Evolutionary conservation across 371 early-diverging fungal genomes (phyloP), one percentile per base, ranked within the genome.

Genomic region (Mucor mucedo): DNA sequence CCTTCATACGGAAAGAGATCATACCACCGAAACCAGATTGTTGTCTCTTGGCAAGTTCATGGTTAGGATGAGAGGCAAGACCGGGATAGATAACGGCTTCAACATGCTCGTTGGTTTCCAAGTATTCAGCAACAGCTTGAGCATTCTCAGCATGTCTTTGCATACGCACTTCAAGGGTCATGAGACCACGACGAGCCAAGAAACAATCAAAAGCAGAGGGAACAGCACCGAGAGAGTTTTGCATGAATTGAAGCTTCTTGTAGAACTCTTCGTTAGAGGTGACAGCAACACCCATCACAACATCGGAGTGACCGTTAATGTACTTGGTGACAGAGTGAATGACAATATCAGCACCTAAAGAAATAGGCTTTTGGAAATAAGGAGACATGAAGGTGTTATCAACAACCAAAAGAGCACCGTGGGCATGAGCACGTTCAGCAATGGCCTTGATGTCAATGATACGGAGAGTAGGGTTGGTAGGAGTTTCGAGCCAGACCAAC

Each of bases 371-470:
- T 80, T 97, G 97, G 91, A 96, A 95, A 84, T 92, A 96, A 41
- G 98, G 96, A 63, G 87, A 86, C 91, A 98, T 87, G 80, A 98
- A 98, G n/a, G 98, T 98, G 87, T 97, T 98, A 84, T 98, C 98
- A 42, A 98, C 97, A n/a, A 96, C 97, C 42, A 97, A 79, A 60
- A 89, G 65, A 52, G 88, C 88, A 54, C 88, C 90, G 64, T 89
- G 83, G 38, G 84, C 77, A 77, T 95, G 95, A n/a, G 92, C 89
- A 52, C 91, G 84, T 55, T 90, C 81, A 42, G 94, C 89, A 48
- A 96, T 86, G 9, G 93, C 94, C 30, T 76, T 73, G 72, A 98
- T 98, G 73, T 98, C 98, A 42, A 95, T 94, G 55, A 98, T 78
- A 32, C 94, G 91, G 54, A 98, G 85, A 29, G 96, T 97, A 47